Evolutionary conservation across 2,329 filamentous ascomycete species (phyloP), one percentile per base, ranked within the genome.

Genomic region (Cladophialophora carrionii): DNA sequence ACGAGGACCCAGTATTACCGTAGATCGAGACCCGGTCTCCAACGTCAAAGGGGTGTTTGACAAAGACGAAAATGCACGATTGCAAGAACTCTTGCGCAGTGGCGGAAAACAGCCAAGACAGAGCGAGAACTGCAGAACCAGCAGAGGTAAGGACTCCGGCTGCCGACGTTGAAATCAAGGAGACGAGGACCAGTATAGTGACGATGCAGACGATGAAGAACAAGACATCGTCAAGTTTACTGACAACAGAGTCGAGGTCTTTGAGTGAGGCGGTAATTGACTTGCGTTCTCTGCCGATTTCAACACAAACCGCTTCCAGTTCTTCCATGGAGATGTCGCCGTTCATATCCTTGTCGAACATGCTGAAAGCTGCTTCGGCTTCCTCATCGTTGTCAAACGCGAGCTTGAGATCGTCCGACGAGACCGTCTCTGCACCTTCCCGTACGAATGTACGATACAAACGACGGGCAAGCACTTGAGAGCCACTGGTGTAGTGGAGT

Each of bases 1-100:
- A 84, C 17, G 84, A 76, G n/a, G 88, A 84, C 66, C 94, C 94
- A 0, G 92, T 92, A 72, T 92, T 96, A 61, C 93, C 93, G 73
- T 97, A 97, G 22, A 98, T 86, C 0, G 90, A 91, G 6, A 98
- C 91, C 72, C 94, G 88, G 76, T 98, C 94, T 61, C 94, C 94
- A 3, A 97, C 93, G 76, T 98, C 94, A 72, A 97, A 98, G 0
- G 94, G 94, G 75, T 98, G 94, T 81, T 97, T 97, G 78, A 97
- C 89, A 72, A 97, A 96, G 71, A 97, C 93, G 74, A 97, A 97
- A 71, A 97, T 90, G 74, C 94, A 87, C 9, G 92, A 96, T 78
- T 96, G 92, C 2, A 97, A 82, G 71, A 98, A 96, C 74, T 98
- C 94, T 74, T 96, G 92, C 0, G 94, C 94, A 0, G 94, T 97